Conservation (phyloP, 345 rosid genomes). For the Acer yangbiense region DNA sequence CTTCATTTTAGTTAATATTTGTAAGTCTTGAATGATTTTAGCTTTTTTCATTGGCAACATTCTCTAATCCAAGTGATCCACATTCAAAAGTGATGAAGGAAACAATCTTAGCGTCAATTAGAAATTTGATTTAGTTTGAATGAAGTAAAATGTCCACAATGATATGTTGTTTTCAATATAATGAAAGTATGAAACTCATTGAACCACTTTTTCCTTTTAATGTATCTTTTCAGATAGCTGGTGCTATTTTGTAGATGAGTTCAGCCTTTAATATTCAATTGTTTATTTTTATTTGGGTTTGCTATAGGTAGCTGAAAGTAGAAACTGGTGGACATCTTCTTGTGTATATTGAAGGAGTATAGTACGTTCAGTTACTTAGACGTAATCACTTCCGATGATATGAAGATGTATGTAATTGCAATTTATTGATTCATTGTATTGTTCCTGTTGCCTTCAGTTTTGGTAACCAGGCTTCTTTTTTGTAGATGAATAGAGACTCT, state of each 20-base stretch:
- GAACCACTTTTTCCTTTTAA: not conserved
- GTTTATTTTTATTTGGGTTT: not conserved
- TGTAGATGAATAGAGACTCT: not conserved
- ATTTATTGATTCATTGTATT: not conserved
- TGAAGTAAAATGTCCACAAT: not conserved
- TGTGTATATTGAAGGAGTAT: not conserved
- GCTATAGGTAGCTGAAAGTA: not conserved
- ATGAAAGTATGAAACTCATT: not conserved
- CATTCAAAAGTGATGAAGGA: not conserved
- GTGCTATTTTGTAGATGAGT: not conserved
- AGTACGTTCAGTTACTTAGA: not conserved
- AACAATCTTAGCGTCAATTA: not conserved
- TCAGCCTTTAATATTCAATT: not conserved
- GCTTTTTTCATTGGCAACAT: not conserved
- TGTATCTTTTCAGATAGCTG: not conserved
- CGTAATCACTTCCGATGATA: not conserved
- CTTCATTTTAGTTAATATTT: not conserved
- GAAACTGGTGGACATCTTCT: not conserved
- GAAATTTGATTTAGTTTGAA: not conserved
- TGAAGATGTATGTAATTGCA: conserved; percentile 25
- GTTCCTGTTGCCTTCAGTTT: not conserved
- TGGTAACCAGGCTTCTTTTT: not conserved
- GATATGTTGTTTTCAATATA: not conserved
- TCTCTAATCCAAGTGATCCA: not conserved
- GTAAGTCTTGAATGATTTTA: not conserved